Evolutionary conservation across 2,329 filamentous ascomycete species (phyloP), one percentile per base, ranked within the genome.

Genomic region (Byssochlamys sp.): DNA sequence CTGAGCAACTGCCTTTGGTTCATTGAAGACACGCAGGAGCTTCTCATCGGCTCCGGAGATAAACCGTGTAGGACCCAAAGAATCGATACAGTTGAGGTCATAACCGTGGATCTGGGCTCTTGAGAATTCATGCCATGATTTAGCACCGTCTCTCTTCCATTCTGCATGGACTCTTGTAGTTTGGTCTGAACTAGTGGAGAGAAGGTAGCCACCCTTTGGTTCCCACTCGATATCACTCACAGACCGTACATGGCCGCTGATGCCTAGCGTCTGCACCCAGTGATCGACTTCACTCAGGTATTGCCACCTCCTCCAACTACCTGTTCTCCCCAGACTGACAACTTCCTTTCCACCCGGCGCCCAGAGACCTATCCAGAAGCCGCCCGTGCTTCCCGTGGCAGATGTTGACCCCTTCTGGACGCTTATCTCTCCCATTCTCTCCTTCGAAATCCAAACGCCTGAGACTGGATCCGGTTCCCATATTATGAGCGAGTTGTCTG

Each of bases 61-160:
- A 69, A 99, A 99, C 64, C 87, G 87, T 6, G 84, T 81, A 6
- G 82, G 73, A 6, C 84, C 85, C 4, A 96, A 78, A 0, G 85
- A 82, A 67, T 91, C 88, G 61, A 97, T 86, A 71, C 94, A 97
- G 77, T 97, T 99, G 56, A 99, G 81, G 71, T 99, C 92, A 71
- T 99, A 99, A 39, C 94, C 94, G 71, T 99, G 94, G 62, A 99
- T 99, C 71, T 99, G 94, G 3, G 94, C 94, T 54, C 94, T 81
- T 0, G 91, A 88, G 78, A 97, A 91, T 72, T 99, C 94, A 73
- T 97, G 92, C 94, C 94, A 99, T 10, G 90, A 90, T 48, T 65
- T 67, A 53, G 62, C 53, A 2, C 68, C 65, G 1, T 71, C 73
- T 29, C 78, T 77, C 59, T 80, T 81, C 94, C 92, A 97, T 66